Percentiles rank a stretch among this genome's conserved stretches.
Evolutionary conservation across 768 basidiomycete species (phyloP).

Genomic region (Candolleomyces aberdarensis): DNA sequence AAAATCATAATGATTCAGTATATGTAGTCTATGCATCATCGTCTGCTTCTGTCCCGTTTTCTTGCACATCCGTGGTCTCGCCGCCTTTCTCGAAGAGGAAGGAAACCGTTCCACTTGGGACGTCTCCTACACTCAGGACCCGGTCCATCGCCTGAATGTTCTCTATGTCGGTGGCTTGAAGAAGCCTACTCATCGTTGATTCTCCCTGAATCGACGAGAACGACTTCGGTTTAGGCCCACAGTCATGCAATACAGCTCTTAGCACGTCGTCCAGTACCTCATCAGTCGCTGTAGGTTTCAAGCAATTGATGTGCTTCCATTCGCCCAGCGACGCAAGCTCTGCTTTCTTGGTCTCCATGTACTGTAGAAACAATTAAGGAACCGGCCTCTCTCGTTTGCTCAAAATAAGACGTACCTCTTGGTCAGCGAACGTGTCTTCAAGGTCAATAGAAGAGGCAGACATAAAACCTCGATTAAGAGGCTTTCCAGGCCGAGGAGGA

Average conservation of each 20-base stretch:
- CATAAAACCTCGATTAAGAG: conserved; percentile 1
- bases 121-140: conserved; percentile 29
- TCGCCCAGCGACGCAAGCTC: conserved; percentile 70
- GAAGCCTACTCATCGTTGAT: conserved; percentile 8
- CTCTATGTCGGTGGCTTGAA: conserved; percentile 40
- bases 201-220: conserved; percentile 6
- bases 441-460: conserved; percentile 14
- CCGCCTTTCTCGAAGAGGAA: conserved; percentile 65
- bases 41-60: background rate
- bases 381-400: background rate
- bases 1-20: background rate
- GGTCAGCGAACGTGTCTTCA: conserved; percentile 22
- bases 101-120: conserved; percentile 68
- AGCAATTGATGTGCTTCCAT: conserved; percentile 85
- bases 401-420: conserved; percentile 10
- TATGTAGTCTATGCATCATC: background rate
- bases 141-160: conserved; percentile 38
- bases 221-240: conserved; percentile 15
- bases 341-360: conserved; percentile 62
- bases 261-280: conserved; percentile 67
- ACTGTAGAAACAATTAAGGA: conserved; percentile 35
- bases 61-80: conserved; percentile 25
- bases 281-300: conserved; percentile 40
- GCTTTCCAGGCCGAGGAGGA: background rate
- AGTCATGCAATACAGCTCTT: conserved; percentile 34